These are phyloP conservation scores for Porcisia deanei DNA, from an alignment of 208 protist species.

Conservation along the genomic window DNA sequence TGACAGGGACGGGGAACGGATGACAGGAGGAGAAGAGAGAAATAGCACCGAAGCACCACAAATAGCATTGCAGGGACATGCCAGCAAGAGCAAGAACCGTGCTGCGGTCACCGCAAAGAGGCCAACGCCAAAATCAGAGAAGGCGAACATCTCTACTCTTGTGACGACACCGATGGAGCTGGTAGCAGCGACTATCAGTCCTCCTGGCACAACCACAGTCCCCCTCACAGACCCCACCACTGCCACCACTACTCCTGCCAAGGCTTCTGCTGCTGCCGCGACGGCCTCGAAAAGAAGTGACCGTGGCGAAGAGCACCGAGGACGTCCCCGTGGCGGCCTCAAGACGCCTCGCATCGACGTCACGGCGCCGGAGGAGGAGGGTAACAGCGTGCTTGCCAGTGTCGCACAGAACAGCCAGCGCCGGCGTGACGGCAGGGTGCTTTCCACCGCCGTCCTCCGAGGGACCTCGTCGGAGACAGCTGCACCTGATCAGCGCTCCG, in stretches of 20 bases:
- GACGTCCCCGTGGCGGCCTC: slow-evolving; percentile 23
- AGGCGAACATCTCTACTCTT: not conserved
- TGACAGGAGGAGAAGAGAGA: not conserved
- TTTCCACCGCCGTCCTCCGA: not conserved
- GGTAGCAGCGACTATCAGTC: not conserved
- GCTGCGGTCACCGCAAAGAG: not conserved
- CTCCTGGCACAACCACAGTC: not conserved
- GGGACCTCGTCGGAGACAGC: not conserved
- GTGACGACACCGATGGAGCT: not conserved
- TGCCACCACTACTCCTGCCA: not conserved
- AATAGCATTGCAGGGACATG: not conserved
- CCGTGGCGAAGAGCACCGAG: slow-evolving; percentile 25
- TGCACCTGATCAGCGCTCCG: slow-evolving; percentile 3
- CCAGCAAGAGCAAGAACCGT: not conserved
- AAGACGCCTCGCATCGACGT: slow-evolving; percentile 14
- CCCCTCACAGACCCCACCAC: not conserved
- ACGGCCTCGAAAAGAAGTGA: slow-evolving; percentile 8
- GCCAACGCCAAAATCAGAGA: not conserved
- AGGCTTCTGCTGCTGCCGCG: not conserved
- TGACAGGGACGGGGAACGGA: not conserved
- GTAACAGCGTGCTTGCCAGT: not conserved
- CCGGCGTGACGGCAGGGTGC: not conserved
- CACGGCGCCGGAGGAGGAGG: not conserved
- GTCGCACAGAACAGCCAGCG: slow-evolving; percentile 7
- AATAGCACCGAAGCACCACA: not conserved